phyloP scores from a whole-genome alignment of 2,329 filamentous ascomycete genomes.

The Alternaria gansuensis region DNA sequence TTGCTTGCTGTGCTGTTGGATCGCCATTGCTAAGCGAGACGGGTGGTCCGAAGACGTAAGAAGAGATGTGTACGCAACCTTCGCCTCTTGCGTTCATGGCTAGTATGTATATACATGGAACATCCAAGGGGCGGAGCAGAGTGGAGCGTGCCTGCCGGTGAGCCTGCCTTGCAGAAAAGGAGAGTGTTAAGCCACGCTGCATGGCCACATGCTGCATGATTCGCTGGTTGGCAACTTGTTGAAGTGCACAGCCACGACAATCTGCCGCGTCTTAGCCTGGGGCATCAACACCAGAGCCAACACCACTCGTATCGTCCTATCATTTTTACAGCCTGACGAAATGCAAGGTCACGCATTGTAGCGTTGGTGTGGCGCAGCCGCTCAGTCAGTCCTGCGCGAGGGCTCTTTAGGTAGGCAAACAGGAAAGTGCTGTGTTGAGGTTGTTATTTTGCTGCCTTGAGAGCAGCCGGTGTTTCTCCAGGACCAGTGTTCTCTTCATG shows the following conservation, averaged over 20 bases:
- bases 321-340: constrained; percentile 16
- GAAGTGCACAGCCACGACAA: constrained; percentile 27
- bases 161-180: constrained; percentile 28
- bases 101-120: constrained; percentile 36
- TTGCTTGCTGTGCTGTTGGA: constrained; percentile 37
- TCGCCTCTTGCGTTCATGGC: constrained; percentile 21
- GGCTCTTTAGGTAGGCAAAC: constrained; percentile 29
- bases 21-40: constrained; percentile 44
- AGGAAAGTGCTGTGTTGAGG: constrained; percentile 13
- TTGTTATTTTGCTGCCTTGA: constrained; percentile 43
- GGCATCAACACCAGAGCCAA: constrained; percentile 22
- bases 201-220: constrained; percentile 33
- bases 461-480: constrained; percentile 32
- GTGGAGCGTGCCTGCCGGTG: constrained; percentile 40
- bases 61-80: constrained; percentile 30
- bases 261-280: constrained; percentile 16
- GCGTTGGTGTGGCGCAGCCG: constrained; percentile 38
- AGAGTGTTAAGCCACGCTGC: constrained; percentile 25
- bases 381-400: constrained; percentile 18
- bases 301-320: constrained; percentile 32
- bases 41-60: constrained; percentile 33
- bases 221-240: constrained; percentile 15
- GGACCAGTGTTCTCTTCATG: constrained; percentile 27
- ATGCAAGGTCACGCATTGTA: constrained; percentile 29
- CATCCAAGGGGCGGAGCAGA: constrained; percentile 39